Evolutionary conservation across 352 stramenopile genomes (phyloP).

Genomic region (Pythium dissimile): DNA sequence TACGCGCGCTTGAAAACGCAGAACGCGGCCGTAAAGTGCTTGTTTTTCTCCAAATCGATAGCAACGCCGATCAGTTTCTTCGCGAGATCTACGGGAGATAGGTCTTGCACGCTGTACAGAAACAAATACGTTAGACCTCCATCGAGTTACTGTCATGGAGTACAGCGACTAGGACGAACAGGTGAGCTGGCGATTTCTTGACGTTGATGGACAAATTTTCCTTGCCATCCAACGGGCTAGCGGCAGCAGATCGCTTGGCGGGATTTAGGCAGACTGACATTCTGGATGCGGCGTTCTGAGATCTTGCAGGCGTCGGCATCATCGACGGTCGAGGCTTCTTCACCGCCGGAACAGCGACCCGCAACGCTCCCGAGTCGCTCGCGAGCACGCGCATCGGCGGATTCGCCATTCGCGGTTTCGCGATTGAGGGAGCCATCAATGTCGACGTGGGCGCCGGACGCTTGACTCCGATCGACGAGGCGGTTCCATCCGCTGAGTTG

Average conservation of each 20-base stretch:
- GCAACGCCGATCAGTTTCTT: constrained; percentile 59
- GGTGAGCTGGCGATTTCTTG: neutral
- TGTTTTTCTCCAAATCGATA: constrained; percentile 47
- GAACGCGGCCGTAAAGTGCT: constrained; percentile 31
- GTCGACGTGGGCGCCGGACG: constrained; percentile 3
- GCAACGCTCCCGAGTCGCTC: neutral
- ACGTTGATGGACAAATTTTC: constrained; percentile 15
- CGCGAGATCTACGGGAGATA: constrained; percentile 32
- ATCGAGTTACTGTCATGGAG: neutral
- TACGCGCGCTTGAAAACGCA: constrained; percentile 55
- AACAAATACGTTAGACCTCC: too few relatives aligned
- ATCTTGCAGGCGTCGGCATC: constrained; percentile 3
- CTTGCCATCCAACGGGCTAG: constrained; percentile 7
- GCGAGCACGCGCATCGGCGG: neutral
- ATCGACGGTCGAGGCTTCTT: constrained; percentile 19
- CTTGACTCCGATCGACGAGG: constrained; percentile 13
- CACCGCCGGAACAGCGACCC: neutral
- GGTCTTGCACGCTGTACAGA: constrained; percentile 19
- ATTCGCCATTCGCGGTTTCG: constrained; percentile 9
- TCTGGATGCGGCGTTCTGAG: neutral
- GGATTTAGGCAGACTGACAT: constrained; percentile 11
- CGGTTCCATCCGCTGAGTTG: neutral
- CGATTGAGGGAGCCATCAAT: neutral
- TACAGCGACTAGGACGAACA: constrained; percentile 1
- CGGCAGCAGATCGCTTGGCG: neutral